phyloP scores from a whole-genome alignment of 495 filamentous ascomycete species.

The Trichoderma erinaceum region DNA sequence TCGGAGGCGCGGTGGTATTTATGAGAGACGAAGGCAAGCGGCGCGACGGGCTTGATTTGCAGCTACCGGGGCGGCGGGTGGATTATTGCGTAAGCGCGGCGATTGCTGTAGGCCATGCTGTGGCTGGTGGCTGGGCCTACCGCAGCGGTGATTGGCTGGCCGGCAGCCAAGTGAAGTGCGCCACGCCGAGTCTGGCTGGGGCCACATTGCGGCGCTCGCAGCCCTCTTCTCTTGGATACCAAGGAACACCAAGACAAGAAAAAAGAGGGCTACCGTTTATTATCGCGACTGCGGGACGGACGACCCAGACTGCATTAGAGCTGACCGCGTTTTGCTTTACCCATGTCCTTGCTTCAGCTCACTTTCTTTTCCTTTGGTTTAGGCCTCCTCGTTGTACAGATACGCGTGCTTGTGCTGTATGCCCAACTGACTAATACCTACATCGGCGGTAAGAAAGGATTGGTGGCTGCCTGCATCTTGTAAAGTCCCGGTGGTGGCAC shows the following conservation, averaged over 20 bases:
- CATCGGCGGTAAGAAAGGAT: too few species aligned
- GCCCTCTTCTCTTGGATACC: background rate
- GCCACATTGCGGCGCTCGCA: constrained; percentile 1
- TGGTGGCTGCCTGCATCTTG: background rate
- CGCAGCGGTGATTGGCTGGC: background rate
- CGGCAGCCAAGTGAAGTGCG: background rate
- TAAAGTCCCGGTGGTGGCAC: background rate
- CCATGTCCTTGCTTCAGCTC: background rate
- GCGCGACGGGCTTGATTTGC: background rate
- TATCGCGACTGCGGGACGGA: background rate
- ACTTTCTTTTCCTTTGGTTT: background rate
- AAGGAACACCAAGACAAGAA: background rate
- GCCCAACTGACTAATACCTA: too few species aligned
- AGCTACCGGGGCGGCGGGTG: background rate
- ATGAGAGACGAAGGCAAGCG: constrained; percentile 14
- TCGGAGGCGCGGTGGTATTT: constrained; percentile 19
- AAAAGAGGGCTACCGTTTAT: constrained; percentile 8
- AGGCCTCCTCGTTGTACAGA: background rate
- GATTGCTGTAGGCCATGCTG: background rate
- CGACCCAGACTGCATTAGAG: background rate
- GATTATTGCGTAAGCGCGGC: background rate
- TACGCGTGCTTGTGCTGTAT: background rate
- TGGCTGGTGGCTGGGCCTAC: constrained; percentile 7
- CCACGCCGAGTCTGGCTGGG: background rate
- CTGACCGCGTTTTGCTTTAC: background rate